A percentile compares a stretch with the other conserved stretches of the same genome.
Evolutionary conservation across 2,329 filamentous ascomycete genomes (phyloP).

Genomic region (Colletotrichum siamense): DNA sequence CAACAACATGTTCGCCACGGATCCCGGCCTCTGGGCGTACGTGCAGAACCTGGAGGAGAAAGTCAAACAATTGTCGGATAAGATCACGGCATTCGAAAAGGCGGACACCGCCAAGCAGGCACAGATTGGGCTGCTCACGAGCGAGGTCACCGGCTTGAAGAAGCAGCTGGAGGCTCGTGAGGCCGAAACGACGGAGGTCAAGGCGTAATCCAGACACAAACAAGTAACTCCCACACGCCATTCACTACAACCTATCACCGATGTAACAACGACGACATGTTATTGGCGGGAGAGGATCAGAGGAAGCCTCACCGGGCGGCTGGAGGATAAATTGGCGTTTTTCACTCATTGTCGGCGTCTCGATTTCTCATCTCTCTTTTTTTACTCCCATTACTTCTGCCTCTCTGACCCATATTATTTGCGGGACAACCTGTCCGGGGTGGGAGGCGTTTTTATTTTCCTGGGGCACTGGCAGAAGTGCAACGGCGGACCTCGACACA

Average conservation of each 20-base stretch:
- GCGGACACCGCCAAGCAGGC: conserved; percentile 41
- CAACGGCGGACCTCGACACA: conserved; percentile 12
- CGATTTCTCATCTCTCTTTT: conserved; percentile 21
- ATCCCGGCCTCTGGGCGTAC: conserved; percentile 73
- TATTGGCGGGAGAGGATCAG: not conserved
- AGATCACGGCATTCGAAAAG: conserved; percentile 42
- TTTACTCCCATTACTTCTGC: not conserved
- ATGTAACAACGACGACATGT: conserved; percentile 24
- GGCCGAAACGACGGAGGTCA: conserved; percentile 2
- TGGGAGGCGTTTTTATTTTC: conserved; percentile 12
- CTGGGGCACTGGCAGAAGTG: conserved; percentile 5
- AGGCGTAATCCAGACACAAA: conserved; percentile 9
- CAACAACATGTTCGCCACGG: conserved; percentile 70
- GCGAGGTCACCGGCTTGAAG: conserved; percentile 37
- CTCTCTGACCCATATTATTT: not conserved
- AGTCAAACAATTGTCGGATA: conserved; percentile 51
- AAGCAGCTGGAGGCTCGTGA: conserved; percentile 32
- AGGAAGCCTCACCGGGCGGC: not conserved
- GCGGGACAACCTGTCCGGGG: conserved; percentile 1
- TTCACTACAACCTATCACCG: conserved; percentile 7
- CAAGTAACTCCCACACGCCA: not conserved
- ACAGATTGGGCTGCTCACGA: conserved; percentile 39
- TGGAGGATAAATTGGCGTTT: conserved; percentile 22
- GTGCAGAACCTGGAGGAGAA: conserved; percentile 72
- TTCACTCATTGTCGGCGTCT: conserved; percentile 22